These are phyloP conservation scores for Teunomyces kruisii DNA, from an alignment of 805 yeast genomes.

Conservation along the genomic window DNA sequence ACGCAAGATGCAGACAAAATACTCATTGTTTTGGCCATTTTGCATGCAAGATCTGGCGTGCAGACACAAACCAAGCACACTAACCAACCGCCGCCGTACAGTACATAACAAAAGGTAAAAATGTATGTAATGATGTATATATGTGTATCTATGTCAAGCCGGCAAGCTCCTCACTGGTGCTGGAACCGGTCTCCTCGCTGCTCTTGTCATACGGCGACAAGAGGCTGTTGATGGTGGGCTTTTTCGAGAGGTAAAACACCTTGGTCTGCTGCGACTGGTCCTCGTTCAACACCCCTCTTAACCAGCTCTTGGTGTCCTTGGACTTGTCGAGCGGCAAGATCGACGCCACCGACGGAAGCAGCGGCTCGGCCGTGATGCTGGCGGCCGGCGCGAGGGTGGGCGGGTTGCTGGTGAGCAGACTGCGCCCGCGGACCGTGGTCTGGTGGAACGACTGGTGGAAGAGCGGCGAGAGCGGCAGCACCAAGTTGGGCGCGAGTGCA, in stretches of 20 bases:
- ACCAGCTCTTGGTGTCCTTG: constrained; percentile 22
- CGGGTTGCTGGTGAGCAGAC: constrained; percentile 4
- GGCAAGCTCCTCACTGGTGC: neutral
- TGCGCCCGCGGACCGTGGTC: constrained; percentile 5
- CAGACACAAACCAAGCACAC: too few species aligned
- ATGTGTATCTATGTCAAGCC: neutral
- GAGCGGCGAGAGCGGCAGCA: constrained; percentile 40
- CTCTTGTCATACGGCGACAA: constrained; percentile 23
- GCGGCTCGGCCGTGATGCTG: neutral
- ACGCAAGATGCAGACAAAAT: neutral
- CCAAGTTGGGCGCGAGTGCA: constrained; percentile 29
- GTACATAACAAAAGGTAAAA: too few species aligned
- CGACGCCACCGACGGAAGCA: constrained; percentile 9
- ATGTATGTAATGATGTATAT: too few species aligned
- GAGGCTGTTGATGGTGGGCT: constrained; percentile 31
- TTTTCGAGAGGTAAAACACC: constrained; percentile 16
- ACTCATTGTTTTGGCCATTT: too few species aligned
- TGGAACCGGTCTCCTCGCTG: neutral
- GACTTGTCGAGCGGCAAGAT: constrained; percentile 3
- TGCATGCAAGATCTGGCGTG: too few species aligned
- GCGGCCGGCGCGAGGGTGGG: constrained; percentile 2
- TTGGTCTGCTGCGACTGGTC: constrained; percentile 11
- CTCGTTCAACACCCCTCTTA: constrained; percentile 29
- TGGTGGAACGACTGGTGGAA: constrained; percentile 38
- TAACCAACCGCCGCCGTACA: too few species aligned